phyloP scores from a whole-genome alignment of 768 basidiomycete genomes.

The Panus rudis region DNA sequence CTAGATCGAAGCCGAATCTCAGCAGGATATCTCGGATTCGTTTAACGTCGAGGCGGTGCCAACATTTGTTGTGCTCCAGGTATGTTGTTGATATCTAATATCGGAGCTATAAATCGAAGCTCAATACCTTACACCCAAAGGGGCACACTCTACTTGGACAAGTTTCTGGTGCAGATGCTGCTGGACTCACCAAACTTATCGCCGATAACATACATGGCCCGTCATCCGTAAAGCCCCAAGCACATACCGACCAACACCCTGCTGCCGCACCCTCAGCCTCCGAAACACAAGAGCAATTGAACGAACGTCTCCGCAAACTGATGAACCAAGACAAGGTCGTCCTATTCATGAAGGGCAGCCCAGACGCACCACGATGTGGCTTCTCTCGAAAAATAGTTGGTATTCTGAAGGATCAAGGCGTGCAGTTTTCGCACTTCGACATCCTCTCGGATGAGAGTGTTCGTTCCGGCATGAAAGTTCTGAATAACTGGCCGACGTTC shows the following conservation, averaged over 20 bases:
- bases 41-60: slow-evolving; percentile 92
- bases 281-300: slow-evolving; percentile 54
- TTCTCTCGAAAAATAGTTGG: slow-evolving; percentile 53
- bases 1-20: slow-evolving; percentile 80
- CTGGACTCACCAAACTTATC: slow-evolving; percentile 52
- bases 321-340: slow-evolving; percentile 67
- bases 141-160: slow-evolving; percentile 82
- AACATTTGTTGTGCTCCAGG: slow-evolving; percentile 72
- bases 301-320: slow-evolving; percentile 52
- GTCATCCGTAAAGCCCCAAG: slow-evolving; percentile 32
- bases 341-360: slow-evolving; percentile 62
- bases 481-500: slow-evolving; percentile 61
- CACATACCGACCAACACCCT: slow-evolving; percentile 40
- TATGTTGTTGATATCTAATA: slow-evolving; percentile 27
- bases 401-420: slow-evolving; percentile 38
- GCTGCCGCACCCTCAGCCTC: slow-evolving; percentile 17
- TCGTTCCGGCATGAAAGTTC: slow-evolving; percentile 47
- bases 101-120: background rate
- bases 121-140: slow-evolving; percentile 31
- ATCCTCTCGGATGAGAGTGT: slow-evolving; percentile 53
- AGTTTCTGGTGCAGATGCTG: slow-evolving; percentile 75
- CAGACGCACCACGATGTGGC: slow-evolving; percentile 54
- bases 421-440: slow-evolving; percentile 51
- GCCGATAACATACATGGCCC: slow-evolving; percentile 42
- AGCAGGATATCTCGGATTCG: slow-evolving; percentile 81